phyloP scores from a whole-genome alignment of 495 filamentous ascomycete genomes.

The Penicillium canescens region DNA sequence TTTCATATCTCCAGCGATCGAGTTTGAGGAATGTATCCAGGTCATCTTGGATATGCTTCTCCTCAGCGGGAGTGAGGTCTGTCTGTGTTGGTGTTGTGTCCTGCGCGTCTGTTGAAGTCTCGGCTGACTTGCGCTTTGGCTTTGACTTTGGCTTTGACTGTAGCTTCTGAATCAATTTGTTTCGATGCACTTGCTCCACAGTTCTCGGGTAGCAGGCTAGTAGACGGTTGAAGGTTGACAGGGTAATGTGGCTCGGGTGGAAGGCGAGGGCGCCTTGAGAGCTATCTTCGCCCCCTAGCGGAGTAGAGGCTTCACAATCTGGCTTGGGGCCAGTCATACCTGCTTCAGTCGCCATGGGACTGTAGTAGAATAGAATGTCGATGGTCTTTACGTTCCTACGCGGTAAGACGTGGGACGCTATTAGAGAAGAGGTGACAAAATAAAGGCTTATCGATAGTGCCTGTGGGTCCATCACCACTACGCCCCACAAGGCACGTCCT shows the following conservation, averaged over 20 bases:
- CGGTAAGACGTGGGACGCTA: no score
- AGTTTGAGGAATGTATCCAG: constrained; percentile 24
- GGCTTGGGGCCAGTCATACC: no score
- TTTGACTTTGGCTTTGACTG: constrained; percentile 19
- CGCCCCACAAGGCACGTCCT: no score
- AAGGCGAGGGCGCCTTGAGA: constrained; percentile 5
- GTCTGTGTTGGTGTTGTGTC: constrained; percentile 3
- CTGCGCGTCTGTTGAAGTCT: not conserved
- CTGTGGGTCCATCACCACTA: no score
- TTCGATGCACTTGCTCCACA: constrained; percentile 23
- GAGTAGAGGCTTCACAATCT: no score
- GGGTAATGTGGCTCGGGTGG: constrained; percentile 30
- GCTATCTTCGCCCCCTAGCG: no score
- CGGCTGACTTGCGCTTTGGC: constrained; percentile 11
- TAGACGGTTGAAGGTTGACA: constrained; percentile 29
- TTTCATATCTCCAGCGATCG: constrained; percentile 39
- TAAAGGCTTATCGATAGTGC: no score
- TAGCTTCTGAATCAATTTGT: constrained; percentile 22
- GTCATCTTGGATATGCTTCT: constrained; percentile 18
- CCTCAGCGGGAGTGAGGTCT: constrained; percentile 9
- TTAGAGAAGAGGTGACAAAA: no score
- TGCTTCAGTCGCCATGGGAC: no score
- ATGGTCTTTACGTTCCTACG: no score
- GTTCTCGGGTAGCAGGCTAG: constrained; percentile 34
- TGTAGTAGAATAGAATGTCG: no score